Evolutionary conservation across 2,329 filamentous ascomycete genomes (phyloP), one percentile per base, ranked within the genome.

Genomic region (Penicillium hesseltinei): DNA sequence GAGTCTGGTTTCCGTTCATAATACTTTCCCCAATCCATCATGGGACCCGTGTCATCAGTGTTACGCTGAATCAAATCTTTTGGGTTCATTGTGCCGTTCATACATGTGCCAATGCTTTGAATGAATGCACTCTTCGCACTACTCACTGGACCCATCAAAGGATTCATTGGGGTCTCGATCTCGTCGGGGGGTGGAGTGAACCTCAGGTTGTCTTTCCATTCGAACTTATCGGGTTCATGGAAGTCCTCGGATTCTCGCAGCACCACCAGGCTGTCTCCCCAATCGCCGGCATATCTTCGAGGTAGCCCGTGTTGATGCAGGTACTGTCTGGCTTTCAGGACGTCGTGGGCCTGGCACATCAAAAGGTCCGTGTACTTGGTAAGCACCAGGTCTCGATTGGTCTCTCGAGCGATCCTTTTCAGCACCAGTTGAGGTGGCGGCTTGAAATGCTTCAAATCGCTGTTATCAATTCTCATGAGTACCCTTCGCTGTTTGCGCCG

Each of bases 391-490:
- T 38, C 60, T 8, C 59, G 57, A 10, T 60, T 58, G 23, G 61
- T 60, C 21, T 65, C 59, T 29, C 61, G 61, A 21, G 66, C 64
- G 10, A 66, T 62, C 21, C 59, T 71, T 27, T 64, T 65, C 29
- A 73, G 69, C 17, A 72, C 64, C 5, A 71, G 56, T 45, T 69
- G 66, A 25, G 62, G 62, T 5, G 69, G 69, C n/a, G 67, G 65
- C 9, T 50, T 51, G 25, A 65, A 63, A 21, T 52, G 51, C 33
- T 59, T 63, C 50, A 67, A 39, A 35, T 62, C 55, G 36, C 67
- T 71, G 47, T 76, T 70, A 47, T 77, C 74, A 5, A 73, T 62
- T 11, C 54, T 58, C 58, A 75, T 54, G 21, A 77, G 61, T 9
- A 58, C 64, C 1, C 47, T 59, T 31, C 74, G 62, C 55, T 77